Base-by-base conservation (phyloP, 306 rosid species). In the Dryas alaskensis region DNA sequence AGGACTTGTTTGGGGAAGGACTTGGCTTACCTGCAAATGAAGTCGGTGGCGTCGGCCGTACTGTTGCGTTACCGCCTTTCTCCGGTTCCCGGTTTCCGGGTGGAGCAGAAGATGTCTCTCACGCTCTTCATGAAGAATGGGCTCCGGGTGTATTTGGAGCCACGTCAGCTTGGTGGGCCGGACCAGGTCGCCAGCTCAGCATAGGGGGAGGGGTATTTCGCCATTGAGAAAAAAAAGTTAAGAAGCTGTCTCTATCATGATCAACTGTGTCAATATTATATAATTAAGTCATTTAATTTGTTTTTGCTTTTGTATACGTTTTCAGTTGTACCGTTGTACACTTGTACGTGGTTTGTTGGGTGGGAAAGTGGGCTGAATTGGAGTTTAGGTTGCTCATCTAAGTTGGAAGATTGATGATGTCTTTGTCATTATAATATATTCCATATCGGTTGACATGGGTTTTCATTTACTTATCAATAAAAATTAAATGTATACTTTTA, bases 1-100 rank as follows among this genome's bases (percentile, higher is more conserved):
- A 94, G 98, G 46, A 94, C 88, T 8, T 94, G 98, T 72, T 79
- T 94, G 74, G 98, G 98, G 1, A 94, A 94, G 85, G 96, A 94
- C 80, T 76, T 94, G 81, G 98, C 98, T 73, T 94, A 94, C 79
- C 79, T 94, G 50, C 98, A 94, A 72, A 94, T 94, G 98, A 91
- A 89, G 62, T 94, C 98, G 0, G 96, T 94, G 51, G 98, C 91
- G 0, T 84, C 97, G 0, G 98, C 98, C 25, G 92, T 94, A 44
- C 87, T 94, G 7, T 73, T 94, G 39, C 92, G 90, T 39, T 91
- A 88, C 85, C 95, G 91, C 81, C 65, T 89, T n/a, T 76, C 79
- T 0, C 87, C 62, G 9, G 98, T 87, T 76, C 98, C 97, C 75
- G 92, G 89, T 74, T 93, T 87, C 81, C 84, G 73, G 5, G 96